These are phyloP conservation scores for Pholiota conissans DNA, from an alignment of 768 basidiomycete species.

Conservation along the genomic window DNA sequence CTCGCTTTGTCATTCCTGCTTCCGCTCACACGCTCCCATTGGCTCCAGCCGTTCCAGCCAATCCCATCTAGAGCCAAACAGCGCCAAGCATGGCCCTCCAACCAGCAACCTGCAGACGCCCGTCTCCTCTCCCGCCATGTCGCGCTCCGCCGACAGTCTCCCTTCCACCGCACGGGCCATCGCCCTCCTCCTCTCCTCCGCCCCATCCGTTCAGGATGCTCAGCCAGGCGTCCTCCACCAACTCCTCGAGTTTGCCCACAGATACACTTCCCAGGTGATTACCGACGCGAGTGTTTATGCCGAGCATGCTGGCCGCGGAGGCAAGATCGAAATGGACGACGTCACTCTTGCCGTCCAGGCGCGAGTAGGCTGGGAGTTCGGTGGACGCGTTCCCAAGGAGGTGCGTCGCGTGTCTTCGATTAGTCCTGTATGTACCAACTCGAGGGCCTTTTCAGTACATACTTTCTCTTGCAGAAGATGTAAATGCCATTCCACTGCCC, in stretches of 20 bases:
- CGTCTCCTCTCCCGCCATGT: conserved; percentile 27
- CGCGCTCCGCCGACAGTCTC: conserved; percentile 60
- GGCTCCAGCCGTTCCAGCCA: conserved; percentile 11
- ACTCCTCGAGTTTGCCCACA: conserved; percentile 81
- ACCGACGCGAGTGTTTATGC: conserved; percentile 87
- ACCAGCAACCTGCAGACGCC: background rate
- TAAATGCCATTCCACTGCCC: conserved; percentile 78
- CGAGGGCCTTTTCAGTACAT: conserved; percentile 51
- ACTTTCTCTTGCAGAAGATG: conserved; percentile 79
- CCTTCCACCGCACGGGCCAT: conserved; percentile 87
- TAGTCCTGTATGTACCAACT: background rate
- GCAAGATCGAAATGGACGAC: conserved; percentile 85
- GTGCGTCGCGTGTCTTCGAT: conserved; percentile 36
- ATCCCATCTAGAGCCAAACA: conserved; percentile 11
- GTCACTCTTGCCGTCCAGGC: conserved; percentile 81
- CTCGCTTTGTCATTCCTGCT: conserved; percentile 10
- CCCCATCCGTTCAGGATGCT: conserved; percentile 81
- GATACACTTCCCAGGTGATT: conserved; percentile 81
- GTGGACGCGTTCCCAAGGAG: conserved; percentile 87
- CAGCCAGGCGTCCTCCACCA: conserved; percentile 88
- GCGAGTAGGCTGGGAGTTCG: conserved; percentile 91
- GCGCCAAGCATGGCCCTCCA: background rate
- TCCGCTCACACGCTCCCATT: conserved; percentile 17
- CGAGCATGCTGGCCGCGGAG: conserved; percentile 77
- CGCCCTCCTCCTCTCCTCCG: conserved; percentile 79